Percentiles rank a stretch among this genome's conserved stretches.
These are phyloP conservation scores for Agrostemma githago DNA, from an alignment of 148 eudicot species.

Conservation along the genomic window DNA sequence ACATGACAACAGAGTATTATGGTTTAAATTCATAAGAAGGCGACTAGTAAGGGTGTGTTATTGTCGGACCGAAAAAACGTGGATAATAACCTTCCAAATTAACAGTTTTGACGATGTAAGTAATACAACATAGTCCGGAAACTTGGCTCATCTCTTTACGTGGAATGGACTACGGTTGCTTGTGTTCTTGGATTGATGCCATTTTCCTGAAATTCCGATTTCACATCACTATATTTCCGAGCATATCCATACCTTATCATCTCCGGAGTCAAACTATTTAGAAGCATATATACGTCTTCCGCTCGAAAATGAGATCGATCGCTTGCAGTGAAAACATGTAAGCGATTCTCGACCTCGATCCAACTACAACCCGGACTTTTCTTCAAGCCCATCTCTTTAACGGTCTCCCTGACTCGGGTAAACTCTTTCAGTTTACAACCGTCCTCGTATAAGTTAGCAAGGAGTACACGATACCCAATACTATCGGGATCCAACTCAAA, in stretches of 20 bases:
- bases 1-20: no score
- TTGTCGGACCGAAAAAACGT: no score
- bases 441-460: constrained; percentile 43
- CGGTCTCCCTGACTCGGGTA: constrained; percentile 24
- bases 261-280: constrained; percentile 29
- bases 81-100: no score
- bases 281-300: constrained; percentile 22
- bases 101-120: no score
- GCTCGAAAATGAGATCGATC: constrained; percentile 30
- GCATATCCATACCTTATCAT: constrained; percentile 32
- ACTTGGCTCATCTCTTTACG: no score
- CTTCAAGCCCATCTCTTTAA: constrained; percentile 35
- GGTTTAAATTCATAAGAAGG: no score
- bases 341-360: constrained; percentile 37
- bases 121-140: no score
- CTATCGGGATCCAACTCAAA: constrained; percentile 39
- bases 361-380: constrained; percentile 44
- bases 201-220: no score
- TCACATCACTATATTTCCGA: background rate
- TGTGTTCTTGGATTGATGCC: background rate
- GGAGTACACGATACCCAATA: constrained; percentile 42
- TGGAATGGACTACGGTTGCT: no score
- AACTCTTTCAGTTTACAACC: constrained; percentile 35
- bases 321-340: constrained; percentile 36
- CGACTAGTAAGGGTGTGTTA: no score